phyloP scores from a whole-genome alignment of 192 early-diverging fungal genomes.

The Phlyctochytrium bullatum region DNA sequence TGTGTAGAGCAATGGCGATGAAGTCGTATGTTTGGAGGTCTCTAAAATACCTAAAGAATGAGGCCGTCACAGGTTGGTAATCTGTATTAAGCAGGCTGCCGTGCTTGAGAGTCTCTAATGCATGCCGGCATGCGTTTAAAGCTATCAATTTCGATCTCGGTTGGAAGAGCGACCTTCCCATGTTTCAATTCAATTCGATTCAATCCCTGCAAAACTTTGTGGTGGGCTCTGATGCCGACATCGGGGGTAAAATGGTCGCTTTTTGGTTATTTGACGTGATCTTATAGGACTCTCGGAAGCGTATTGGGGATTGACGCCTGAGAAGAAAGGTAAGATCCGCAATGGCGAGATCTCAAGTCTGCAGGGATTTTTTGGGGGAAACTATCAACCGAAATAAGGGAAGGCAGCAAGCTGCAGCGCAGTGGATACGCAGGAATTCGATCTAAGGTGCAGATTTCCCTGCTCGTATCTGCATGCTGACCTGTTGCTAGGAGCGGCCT shows the following conservation, averaged over 20 bases:
- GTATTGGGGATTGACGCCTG: constrained; percentile 66
- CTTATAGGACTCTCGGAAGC: constrained; percentile 66
- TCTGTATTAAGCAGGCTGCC: not conserved
- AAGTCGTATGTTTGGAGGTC: not conserved
- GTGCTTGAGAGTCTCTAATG: not conserved
- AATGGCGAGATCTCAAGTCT: not conserved
- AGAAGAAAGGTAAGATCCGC: constrained; percentile 50
- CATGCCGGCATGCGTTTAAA: not conserved
- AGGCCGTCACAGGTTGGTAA: not conserved
- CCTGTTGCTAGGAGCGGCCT: constrained; percentile 45
- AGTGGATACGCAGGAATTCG: constrained; percentile 93
- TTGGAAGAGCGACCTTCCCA: constrained; percentile 70
- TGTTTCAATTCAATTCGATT: constrained; percentile 62
- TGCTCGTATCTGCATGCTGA: not conserved
- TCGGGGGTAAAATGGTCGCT: constrained; percentile 64
- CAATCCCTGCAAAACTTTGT: constrained; percentile 73
- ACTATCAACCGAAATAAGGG: constrained; percentile 76
- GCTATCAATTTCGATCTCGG: constrained; percentile 26
- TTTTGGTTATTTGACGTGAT: constrained; percentile 7
- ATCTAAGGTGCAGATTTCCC: constrained; percentile 53
- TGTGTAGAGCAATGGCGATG: not conserved
- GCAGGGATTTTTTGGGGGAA: constrained; percentile 75
- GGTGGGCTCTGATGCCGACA: constrained; percentile 87
- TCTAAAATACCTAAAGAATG: not conserved
- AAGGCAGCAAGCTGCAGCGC: constrained; percentile 63